phyloP scores from a whole-genome alignment of 352 stramenopile genomes.

The Phytophthora uliginosa region DNA sequence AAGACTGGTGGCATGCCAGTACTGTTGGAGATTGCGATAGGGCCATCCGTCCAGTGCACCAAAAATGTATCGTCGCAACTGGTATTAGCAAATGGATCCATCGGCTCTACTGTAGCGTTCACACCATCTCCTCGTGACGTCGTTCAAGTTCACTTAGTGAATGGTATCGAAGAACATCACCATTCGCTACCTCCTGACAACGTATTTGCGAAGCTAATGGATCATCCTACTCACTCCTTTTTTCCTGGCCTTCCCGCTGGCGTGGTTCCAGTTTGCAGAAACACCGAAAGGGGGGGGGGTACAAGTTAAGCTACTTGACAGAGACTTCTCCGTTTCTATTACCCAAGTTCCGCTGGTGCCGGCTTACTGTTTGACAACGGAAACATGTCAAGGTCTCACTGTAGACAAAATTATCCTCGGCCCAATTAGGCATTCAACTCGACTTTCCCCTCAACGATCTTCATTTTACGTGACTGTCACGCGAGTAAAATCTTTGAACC shows the following conservation, averaged over 20 bases:
- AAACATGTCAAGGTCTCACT: conserved; percentile 23
- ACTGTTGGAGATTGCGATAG: neutral
- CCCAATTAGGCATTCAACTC: neutral
- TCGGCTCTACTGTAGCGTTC: neutral
- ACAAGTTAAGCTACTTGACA: neutral
- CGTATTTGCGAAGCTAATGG: too few relatives aligned
- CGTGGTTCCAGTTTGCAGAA: neutral
- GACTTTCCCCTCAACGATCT: neutral
- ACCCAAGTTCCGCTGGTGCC: conserved; percentile 3
- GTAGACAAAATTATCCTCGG: conserved; percentile 11
- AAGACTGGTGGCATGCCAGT: too few relatives aligned
- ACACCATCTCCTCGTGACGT: too few relatives aligned
- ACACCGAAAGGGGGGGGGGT: neutral
- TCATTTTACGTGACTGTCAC: conserved; percentile 17
- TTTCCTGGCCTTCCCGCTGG: too few relatives aligned
- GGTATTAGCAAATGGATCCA: neutral
- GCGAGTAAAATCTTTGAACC: conserved; percentile 4
- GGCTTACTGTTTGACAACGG: conserved; percentile 5
- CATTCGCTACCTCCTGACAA: too few relatives aligned
- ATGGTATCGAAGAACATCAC: too few relatives aligned
- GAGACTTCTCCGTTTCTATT: conserved; percentile 3
- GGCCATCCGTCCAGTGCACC: neutral
- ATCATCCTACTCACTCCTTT: too few relatives aligned
- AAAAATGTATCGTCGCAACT: neutral
- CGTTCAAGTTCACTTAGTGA: too few relatives aligned